Percentiles rank a stretch among this genome's conserved stretches.
phyloP scores from a whole-genome alignment of 768 basidiomycete species.

The Mycena amicta region DNA sequence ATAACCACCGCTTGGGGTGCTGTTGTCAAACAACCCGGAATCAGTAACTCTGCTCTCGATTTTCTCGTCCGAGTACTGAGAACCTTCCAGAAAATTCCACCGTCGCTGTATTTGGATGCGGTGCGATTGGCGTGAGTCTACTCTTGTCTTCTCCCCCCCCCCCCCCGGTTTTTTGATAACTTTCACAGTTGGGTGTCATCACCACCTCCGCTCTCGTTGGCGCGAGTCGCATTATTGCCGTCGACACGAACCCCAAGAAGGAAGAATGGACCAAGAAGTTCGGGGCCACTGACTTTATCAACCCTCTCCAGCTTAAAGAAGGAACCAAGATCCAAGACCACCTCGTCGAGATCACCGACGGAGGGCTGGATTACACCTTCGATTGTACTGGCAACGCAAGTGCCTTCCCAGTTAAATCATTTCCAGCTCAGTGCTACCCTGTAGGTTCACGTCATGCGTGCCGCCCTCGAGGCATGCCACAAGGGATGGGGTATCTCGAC shows the following conservation, averaged over 20 bases:
- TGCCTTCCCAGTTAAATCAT: too few species aligned
- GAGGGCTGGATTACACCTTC: constrained; percentile 95
- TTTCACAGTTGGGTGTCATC: constrained; percentile 69
- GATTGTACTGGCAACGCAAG: constrained; percentile 89
- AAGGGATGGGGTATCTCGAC: constrained; percentile 99
- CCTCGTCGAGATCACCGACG: constrained; percentile 91
- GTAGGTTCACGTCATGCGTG: constrained; percentile 89
- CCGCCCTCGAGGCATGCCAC: constrained; percentile 97
- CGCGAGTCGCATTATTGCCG: constrained; percentile 86
- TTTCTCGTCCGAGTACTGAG: constrained; percentile 37
- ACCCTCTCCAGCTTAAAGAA: constrained; percentile 71
- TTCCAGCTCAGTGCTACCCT: too few species aligned
- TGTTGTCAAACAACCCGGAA: constrained; percentile 86
- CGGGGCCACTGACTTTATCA: constrained; percentile 94
- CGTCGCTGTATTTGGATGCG: constrained; percentile 95
- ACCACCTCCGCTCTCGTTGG: constrained; percentile 77
- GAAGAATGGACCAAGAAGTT: constrained; percentile 89
- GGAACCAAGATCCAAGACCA: constrained; percentile 88
- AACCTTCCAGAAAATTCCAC: constrained; percentile 85
- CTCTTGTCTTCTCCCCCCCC: background rate
- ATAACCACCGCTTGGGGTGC: constrained; percentile 99
- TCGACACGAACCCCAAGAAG: constrained; percentile 89
- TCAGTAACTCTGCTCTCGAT: constrained; percentile 49
- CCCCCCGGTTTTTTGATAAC: background rate
- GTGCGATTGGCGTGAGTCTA: constrained; percentile 72